These are phyloP conservation scores for Cercospora brassicicola DNA, from an alignment of 2,329 filamentous ascomycete genomes.

Conservation along the genomic window DNA sequence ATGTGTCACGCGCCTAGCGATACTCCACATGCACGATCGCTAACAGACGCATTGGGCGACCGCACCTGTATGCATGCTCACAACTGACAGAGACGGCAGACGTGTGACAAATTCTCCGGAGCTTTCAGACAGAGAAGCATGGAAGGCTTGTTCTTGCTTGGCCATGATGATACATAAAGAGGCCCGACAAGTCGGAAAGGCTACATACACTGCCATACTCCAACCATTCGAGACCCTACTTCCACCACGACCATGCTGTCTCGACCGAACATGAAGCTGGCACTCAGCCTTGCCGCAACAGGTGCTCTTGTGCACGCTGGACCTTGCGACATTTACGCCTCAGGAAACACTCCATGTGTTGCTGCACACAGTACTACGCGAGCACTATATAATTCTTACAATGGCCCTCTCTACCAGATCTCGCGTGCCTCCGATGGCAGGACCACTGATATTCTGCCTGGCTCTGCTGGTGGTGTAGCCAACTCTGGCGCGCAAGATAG, in stretches of 20 bases:
- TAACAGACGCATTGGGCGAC: neutral
- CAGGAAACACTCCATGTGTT: constrained; percentile 61
- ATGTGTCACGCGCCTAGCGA: neutral
- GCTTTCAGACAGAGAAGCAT: neutral
- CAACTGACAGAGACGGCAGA: neutral
- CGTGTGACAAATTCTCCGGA: neutral
- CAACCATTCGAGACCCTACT: neutral
- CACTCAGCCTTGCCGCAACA: constrained; percentile 19
- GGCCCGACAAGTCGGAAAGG: neutral
- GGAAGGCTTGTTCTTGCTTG: neutral
- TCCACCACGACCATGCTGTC: constrained; percentile 14
- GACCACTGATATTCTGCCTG: constrained; percentile 52
- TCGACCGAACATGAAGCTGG: constrained; percentile 15
- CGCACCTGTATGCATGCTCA: neutral
- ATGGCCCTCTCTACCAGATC: constrained; percentile 60
- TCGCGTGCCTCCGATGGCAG: constrained; percentile 55
- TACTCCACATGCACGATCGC: neutral
- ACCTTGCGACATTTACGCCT: constrained; percentile 63
- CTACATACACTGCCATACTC: neutral
- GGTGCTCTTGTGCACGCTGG: constrained; percentile 44
- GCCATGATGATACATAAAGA: neutral
- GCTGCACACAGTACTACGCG: constrained; percentile 67
- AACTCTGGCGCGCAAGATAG: constrained; percentile 60
- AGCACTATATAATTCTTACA: constrained; percentile 58
- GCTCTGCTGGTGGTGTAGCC: constrained; percentile 62